Conservation (phyloP, 495 filamentous ascomycete genomes). For the Daldinia loculata region DNA sequence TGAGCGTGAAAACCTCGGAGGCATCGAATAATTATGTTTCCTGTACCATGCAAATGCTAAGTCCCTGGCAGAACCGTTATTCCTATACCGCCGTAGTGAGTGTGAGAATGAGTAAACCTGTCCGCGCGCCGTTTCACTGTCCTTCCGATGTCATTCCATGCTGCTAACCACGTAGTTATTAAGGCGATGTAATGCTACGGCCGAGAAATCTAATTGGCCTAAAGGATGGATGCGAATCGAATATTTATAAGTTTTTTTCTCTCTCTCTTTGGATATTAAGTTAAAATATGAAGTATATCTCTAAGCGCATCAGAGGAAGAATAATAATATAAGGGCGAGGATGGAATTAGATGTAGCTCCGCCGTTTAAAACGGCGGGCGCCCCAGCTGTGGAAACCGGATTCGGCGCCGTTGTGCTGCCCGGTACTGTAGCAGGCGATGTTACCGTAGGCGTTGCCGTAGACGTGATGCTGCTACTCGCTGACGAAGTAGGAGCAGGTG, state of each 20-base stretch:
- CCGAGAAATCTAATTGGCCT: constrained; percentile 16
- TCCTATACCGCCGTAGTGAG: constrained; percentile 4
- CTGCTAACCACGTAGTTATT: constrained; percentile 7
- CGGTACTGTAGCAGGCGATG: constrained; percentile 21
- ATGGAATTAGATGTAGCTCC: constrained; percentile 10
- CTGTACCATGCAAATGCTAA: constrained; percentile 17
- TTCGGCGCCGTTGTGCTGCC: constrained; percentile 19
- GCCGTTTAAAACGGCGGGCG: constrained; percentile 2
- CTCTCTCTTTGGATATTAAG: not conserved
- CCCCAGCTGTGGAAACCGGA: constrained; percentile 30
- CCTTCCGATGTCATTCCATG: constrained; percentile 7
- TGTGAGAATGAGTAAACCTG: constrained; percentile 17
- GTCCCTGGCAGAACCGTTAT: constrained; percentile 9
- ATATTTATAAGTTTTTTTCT: constrained; percentile 15
- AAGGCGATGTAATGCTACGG: constrained; percentile 8
- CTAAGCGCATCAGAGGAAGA: constrained; percentile 25
- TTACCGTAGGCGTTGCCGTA: constrained; percentile 23
- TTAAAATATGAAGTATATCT: constrained; percentile 24
- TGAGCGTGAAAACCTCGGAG: constrained; percentile 28
- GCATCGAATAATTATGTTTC: constrained; percentile 23
- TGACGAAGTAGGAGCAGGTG: constrained; percentile 8
- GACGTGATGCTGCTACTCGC: constrained; percentile 2
- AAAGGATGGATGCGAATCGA: constrained; percentile 36
- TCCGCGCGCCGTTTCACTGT: not conserved
- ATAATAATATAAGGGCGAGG: constrained; percentile 19